Conservation (phyloP, 768 basidiomycete genomes). For the Mycena leptocephala region DNA sequence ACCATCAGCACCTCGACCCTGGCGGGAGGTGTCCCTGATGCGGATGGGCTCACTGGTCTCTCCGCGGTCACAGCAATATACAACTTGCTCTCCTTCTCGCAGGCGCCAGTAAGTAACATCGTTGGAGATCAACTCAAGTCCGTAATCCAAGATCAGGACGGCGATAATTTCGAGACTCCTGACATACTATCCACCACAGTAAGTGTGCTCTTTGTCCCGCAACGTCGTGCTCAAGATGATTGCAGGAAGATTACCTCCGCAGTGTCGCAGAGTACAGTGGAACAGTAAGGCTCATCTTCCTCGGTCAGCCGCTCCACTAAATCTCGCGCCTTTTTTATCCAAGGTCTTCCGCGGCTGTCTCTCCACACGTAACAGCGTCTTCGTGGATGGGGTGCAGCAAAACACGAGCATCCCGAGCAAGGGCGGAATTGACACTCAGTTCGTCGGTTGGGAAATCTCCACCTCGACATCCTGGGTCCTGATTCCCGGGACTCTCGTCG, state of each 20-base stretch:
- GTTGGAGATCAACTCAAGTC: background rate
- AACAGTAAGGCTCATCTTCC: background rate
- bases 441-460: too few relatives aligned
- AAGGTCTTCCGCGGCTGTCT: background rate
- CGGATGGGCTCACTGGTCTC: too few relatives aligned
- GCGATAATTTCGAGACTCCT: background rate
- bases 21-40: background rate
- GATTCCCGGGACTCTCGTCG: too few relatives aligned
- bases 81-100: background rate
- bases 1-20: background rate
- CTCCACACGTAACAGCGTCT: background rate
- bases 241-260: background rate
- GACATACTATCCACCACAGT: background rate
- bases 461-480: too few relatives aligned
- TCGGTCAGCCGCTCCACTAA: background rate
- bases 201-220: background rate
- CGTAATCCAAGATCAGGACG: background rate
- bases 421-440: too few relatives aligned
- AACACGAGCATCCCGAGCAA: too few relatives aligned
- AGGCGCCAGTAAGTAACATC: background rate
- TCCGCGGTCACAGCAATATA: background rate
- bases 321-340: too few relatives aligned
- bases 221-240: background rate
- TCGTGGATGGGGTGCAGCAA: too few relatives aligned
- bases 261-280: background rate